A percentile compares a stretch with the other conserved stretches of the same genome.
These are phyloP conservation scores for Typha latifolia DNA, from an alignment of 176 grass and related monocot genomes.

Conservation along the genomic window DNA sequence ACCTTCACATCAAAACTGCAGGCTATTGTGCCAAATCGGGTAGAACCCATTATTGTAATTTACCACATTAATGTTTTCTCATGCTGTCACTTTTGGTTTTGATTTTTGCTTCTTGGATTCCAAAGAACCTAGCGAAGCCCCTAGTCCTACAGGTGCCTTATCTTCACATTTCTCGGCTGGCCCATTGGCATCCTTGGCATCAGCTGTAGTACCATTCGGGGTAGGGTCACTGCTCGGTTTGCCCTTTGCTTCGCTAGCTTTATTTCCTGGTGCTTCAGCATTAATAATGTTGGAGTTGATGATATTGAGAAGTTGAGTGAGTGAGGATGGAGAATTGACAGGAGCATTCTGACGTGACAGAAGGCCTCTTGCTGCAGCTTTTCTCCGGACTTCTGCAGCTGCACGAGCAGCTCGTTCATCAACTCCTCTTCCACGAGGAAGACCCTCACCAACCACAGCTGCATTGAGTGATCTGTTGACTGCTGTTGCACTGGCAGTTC, in stretches of 20 bases:
- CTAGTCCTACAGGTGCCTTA: conserved; percentile 62
- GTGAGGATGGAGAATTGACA: conserved; percentile 13
- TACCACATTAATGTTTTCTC: not conserved
- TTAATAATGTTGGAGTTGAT: conserved; percentile 30
- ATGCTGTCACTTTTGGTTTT: conserved; percentile 33
- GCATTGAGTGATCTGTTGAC: conserved; percentile 44
- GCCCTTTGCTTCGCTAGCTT: conserved; percentile 14
- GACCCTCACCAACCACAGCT: conserved; percentile 41
- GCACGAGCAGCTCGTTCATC: conserved; percentile 79
- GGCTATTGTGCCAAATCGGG: not conserved
- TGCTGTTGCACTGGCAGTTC: conserved; percentile 20
- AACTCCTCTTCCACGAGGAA: conserved; percentile 54
- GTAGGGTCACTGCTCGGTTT: conserved; percentile 18
- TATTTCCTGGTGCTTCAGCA: conserved; percentile 19
- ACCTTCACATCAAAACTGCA: not conserved
- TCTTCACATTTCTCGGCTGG: conserved; percentile 12
- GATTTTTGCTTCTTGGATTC: conserved; percentile 84
- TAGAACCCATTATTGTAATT: not conserved
- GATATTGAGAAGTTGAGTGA: conserved; percentile 54
- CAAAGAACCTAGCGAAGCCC: conserved; percentile 38
- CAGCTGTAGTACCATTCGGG: conserved; percentile 18
- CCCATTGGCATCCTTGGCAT: conserved; percentile 17
- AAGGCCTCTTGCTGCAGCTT: conserved; percentile 71
- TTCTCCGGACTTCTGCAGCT: conserved; percentile 60
- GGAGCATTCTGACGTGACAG: conserved; percentile 43